Evolutionary conservation across 306 rosid species (phyloP), one percentile per base, ranked within the genome.

Genomic region (Pyrus betulifolia): DNA sequence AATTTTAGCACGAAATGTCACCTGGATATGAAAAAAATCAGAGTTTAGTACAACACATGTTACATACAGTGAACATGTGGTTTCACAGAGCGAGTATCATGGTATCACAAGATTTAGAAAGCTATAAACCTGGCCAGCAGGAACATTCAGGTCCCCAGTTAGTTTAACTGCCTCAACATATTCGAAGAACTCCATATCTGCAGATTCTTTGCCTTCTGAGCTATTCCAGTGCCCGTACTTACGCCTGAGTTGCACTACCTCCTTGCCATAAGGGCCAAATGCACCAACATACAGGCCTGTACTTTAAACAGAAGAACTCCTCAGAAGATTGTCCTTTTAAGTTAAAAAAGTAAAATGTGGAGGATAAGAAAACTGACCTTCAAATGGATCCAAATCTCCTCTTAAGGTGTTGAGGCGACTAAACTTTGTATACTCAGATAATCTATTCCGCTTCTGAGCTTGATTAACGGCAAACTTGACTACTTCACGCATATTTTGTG

Each of bases 131-230:
- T 91, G 89, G 88, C 99, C 99, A 33, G 94, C 98, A 81, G 98
- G 99, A 80, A 96, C 93, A 84, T 93, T 96, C 71, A 91, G 90
- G 87, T 96, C 97, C 75, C 99, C 98, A 55, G 98, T 96, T 83
- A 96, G 85, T 83, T 96, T 96, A 80, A 96, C 98, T 57, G 99
- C 99, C 82, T 96, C 99, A 27, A 96, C 97, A 83, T 96, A 96
- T 84, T 96, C 98, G 31, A 93, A 93, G 84, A 96, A 93, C 82
- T 91, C 93, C 83, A 93, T 5, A 76, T 96, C 93, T 46, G 90
- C 82, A 82, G 93, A 71, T 69, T 79, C 87, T 66, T 77, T 86
- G 30, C 78, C 65, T 70, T 78, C 91, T 30, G 35, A 78, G 76
- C 82, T 88, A 81, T 88, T 93, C 99, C 98, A 96, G 68, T 92